Percentiles rank a stretch among this genome's conserved stretches.
phyloP scores from a whole-genome alignment of 495 filamentous ascomycete genomes.

The Talaromyces nanjingensis region DNA sequence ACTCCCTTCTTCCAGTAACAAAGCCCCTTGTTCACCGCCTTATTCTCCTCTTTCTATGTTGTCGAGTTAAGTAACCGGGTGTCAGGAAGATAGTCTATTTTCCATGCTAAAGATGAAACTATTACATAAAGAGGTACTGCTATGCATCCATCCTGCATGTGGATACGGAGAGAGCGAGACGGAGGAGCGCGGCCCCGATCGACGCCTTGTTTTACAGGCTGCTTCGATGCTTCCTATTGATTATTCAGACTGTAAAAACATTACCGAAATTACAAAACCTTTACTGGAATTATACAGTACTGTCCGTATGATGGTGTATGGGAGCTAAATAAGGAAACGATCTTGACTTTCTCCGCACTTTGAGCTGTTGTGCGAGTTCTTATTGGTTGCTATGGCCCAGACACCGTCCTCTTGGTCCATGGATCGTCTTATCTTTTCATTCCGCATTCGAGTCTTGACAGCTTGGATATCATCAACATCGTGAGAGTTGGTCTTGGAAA shows the following conservation, averaged over 20 bases:
- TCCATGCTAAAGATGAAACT: conserved; percentile 3
- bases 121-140: background rate
- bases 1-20: background rate
- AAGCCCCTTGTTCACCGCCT: background rate
- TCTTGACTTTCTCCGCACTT: background rate
- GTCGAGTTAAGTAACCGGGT: background rate
- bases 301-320: background rate
- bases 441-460: background rate
- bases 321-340: background rate
- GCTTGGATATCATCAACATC: background rate
- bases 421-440: background rate
- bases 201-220: background rate
- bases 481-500: background rate
- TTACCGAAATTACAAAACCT: background rate
- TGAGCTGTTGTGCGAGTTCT: background rate
- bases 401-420: background rate
- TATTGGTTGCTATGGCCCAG: background rate
- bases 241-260: background rate
- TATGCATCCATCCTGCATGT: background rate
- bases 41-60: background rate
- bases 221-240: background rate
- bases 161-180: too few relatives aligned
- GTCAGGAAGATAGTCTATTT: background rate
- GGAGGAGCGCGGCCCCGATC: background rate
- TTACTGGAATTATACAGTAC: background rate